Evolutionary conservation across 129 eudicot species (phyloP).

Genomic region (Artemisia annua): DNA sequence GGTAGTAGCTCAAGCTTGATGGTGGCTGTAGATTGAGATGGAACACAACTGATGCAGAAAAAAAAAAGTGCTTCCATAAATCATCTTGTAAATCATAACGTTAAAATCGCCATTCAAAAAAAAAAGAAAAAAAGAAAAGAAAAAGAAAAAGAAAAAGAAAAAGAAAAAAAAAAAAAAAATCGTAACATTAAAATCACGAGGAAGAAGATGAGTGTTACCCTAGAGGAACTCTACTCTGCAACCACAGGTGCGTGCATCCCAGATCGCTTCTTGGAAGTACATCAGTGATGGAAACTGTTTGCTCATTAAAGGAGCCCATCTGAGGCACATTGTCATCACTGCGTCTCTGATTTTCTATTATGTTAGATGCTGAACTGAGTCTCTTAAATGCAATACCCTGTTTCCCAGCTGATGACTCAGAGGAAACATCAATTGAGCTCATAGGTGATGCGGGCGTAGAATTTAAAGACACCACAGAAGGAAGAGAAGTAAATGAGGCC

Average conservation of each 20-base stretch:
- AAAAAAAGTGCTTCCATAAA: conserved; percentile 4
- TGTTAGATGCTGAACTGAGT: conserved; percentile 36
- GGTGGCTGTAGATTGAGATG: conserved; percentile 77
- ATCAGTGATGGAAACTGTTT: conserved; percentile 49
- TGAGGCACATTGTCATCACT: conserved; percentile 44
- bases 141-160: too few species aligned
- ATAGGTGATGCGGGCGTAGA: conserved; percentile 64
- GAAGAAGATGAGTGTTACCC: conserved; percentile 54
- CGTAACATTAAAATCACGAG: not conserved
- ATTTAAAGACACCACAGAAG: conserved; percentile 74
- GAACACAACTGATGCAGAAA: conserved; percentile 65
- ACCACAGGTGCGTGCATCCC: conserved; percentile 91
- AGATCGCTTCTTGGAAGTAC: conserved; percentile 75
- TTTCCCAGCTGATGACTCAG: conserved; percentile 21
- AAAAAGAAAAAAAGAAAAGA: too few species aligned
- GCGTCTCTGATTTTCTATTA: conserved; percentile 24
- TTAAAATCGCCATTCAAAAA: too few species aligned
- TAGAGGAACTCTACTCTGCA: conserved; percentile 93
- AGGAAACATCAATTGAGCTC: conserved; percentile 36
- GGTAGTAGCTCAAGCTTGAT: conserved; percentile 97
- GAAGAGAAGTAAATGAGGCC: conserved; percentile 69
- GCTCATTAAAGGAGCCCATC: conserved; percentile 43
- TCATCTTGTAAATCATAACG: conserved; percentile 19
- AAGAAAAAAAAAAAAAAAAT: too few species aligned
- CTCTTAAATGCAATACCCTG: conserved; percentile 31